These are phyloP conservation scores for Cucumis cinereus DNA, from an alignment of 306 rosid species.

Conservation along the genomic window DNA sequence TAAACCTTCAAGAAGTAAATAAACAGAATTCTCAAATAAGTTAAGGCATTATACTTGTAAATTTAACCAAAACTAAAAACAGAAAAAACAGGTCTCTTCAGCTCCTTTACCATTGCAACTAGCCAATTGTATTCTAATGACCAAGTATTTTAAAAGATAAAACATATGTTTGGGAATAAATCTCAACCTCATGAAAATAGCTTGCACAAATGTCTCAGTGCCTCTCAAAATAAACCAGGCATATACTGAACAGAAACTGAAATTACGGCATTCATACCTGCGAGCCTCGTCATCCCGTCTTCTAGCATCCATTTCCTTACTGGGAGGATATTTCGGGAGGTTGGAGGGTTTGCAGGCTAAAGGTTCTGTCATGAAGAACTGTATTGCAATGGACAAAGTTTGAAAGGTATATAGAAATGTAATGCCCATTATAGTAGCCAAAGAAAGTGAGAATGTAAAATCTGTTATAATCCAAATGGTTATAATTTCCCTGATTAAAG, in stretches of 20 bases:
- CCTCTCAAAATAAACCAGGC: neutral
- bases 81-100: neutral
- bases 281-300: slow-evolving; percentile 55
- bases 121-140: neutral
- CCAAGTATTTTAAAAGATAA: neutral
- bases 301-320: slow-evolving; percentile 71
- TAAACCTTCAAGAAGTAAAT: neutral
- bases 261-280: slow-evolving; percentile 29
- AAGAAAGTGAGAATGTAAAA: neutral
- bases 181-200: neutral
- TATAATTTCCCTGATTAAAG: neutral
- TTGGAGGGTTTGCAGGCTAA: slow-evolving; percentile 56
- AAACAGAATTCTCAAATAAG: neutral
- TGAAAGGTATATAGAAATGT: slow-evolving; percentile 9
- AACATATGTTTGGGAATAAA: neutral
- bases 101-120: neutral
- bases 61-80: neutral
- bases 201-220: neutral
- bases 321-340: slow-evolving; percentile 66
- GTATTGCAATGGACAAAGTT: slow-evolving; percentile 22
- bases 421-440: neutral
- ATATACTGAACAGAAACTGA: neutral
- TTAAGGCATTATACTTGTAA: neutral
- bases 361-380: slow-evolving; percentile 62
- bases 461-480: neutral